A percentile compares a stretch with the other conserved stretches of the same genome.
These are phyloP conservation scores for Wickerhamomyces bisporus DNA, from an alignment of 805 yeast genomes.

Conservation along the genomic window DNA sequence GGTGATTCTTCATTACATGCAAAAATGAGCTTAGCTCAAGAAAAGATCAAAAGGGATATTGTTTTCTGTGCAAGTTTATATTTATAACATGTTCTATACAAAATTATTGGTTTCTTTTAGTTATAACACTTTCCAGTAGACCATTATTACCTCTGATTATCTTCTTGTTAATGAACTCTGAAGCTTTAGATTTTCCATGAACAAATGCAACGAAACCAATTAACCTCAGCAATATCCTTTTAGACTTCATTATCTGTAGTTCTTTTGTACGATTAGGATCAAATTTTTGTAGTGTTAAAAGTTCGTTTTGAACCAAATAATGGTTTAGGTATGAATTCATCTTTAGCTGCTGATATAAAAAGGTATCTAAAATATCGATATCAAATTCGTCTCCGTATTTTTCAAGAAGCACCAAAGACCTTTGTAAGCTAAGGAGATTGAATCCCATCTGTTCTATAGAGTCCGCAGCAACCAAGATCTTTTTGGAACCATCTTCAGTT, in stretches of 20 bases:
- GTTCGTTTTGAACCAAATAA: background rate
- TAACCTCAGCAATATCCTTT: slow-evolving; percentile 16
- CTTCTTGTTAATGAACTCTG: slow-evolving; percentile 14
- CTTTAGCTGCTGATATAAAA: background rate
- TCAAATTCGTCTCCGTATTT: slow-evolving; percentile 1
- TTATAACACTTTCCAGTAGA: slow-evolving; percentile 15
- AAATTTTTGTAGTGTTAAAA: background rate
- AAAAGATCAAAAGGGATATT: slow-evolving; percentile 90
- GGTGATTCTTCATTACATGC: slow-evolving; percentile 89
- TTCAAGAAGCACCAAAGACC: slow-evolving; percentile 6
- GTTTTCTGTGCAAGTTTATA: slow-evolving; percentile 96
- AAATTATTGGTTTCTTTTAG: background rate
- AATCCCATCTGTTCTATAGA: slow-evolving; percentile 9
- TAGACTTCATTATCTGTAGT: background rate
- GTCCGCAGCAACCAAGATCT: background rate
- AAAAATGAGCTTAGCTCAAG: slow-evolving; percentile 90
- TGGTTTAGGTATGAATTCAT: slow-evolving; percentile 1
- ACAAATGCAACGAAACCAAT: slow-evolving; percentile 22
- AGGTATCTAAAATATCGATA: slow-evolving; percentile 2
- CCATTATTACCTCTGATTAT: slow-evolving; percentile 16
- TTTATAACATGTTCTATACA: slow-evolving; percentile 34
- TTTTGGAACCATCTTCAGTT: background rate
- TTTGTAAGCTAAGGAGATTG: slow-evolving; percentile 8
- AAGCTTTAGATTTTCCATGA: slow-evolving; percentile 17
- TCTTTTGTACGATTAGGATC: background rate